A percentile compares a stretch with the other conserved stretches of the same genome.
These are phyloP conservation scores for Cicer pinnatifidum DNA, from an alignment of 306 rosid species.

Conservation along the genomic window DNA sequence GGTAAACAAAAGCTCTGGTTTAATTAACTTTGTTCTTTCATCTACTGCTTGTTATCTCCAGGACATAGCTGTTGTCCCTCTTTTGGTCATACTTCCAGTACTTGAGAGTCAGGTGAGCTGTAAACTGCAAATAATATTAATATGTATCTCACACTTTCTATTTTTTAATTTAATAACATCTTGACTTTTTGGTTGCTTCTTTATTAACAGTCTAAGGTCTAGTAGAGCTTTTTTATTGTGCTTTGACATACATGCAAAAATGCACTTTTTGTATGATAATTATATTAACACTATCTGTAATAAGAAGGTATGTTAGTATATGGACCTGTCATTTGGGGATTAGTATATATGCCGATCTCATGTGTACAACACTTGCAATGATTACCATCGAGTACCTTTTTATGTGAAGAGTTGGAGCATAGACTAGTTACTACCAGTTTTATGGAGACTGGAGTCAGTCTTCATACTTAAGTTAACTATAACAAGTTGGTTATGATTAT, in stretches of 20 bases:
- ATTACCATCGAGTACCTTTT: conserved; percentile 5
- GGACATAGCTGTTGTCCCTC: conserved; percentile 99
- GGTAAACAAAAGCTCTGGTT: conserved; percentile 29
- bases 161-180: conserved; percentile 23
- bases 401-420: conserved; percentile 10
- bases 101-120: conserved; percentile 92
- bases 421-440: neutral
- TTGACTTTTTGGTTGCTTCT: conserved; percentile 29
- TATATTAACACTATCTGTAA: conserved; percentile 18
- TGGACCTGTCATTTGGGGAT: neutral
- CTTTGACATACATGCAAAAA: conserved; percentile 13
- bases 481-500: neutral
- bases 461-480: conserved; percentile 7
- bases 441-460: conserved; percentile 16
- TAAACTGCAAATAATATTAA: conserved; percentile 38
- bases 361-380: conserved; percentile 6
- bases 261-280: conserved; percentile 8
- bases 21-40: conserved; percentile 42
- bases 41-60: conserved; percentile 63
- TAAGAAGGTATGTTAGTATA: conserved; percentile 3
- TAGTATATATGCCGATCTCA: neutral
- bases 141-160: conserved; percentile 9
- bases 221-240: conserved; percentile 24
- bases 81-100: conserved; percentile 93
- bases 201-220: conserved; percentile 15